Base-by-base conservation (phyloP, 257 asterid genomes). In the Galeopsis tetrahit region DNA sequence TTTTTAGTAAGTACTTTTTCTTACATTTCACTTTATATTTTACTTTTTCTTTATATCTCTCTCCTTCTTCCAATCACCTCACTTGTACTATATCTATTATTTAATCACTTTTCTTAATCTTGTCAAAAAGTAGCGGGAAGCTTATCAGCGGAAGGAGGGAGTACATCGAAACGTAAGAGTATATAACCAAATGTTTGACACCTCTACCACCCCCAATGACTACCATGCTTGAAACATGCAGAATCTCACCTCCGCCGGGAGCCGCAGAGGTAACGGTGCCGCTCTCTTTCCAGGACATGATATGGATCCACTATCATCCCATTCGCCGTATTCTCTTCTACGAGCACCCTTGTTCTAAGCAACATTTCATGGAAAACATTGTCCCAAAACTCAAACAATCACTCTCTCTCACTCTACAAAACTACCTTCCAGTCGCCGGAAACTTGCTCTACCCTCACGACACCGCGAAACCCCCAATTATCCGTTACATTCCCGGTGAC, bases 301-400 rank as follows among this genome's bases (percentile, higher is more conserved):
- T 10, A 1, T 79, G 80, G 80, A 7, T 85, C 46, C 70, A 32
- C 42, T 83, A 79, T 52, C 76, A 69, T 4, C 85, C 78, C 4
- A 55, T 79, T 7, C 89, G 83, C 7, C 83, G 78, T 31, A 76
- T 85, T 52, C 40, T 85, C 70, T 85, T 87, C 80, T 87, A 80
- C 69, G 65, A 70, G 21, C 36, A 64, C 59, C 76, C 86, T 1
- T 73, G 58, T 38, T 72, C 89, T 5, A 75, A 46, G 15, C 0
- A 68, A 51, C 13, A 56, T 53, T 86, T 86, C 80, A 0, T 72
- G 3, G 75, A 82, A 7, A 58, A 70, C 59, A 14, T 71, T 6
- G 31, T 71, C 43, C 69, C 68, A 2, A 11, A 60, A 14, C 61
- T 71, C 69, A 44, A 59, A 14, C 38, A 71, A 4, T 89, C 88